These are phyloP conservation scores for Cyclotella atomus DNA, from an alignment of 108 stramenopile genomes.

Conservation along the genomic window DNA sequence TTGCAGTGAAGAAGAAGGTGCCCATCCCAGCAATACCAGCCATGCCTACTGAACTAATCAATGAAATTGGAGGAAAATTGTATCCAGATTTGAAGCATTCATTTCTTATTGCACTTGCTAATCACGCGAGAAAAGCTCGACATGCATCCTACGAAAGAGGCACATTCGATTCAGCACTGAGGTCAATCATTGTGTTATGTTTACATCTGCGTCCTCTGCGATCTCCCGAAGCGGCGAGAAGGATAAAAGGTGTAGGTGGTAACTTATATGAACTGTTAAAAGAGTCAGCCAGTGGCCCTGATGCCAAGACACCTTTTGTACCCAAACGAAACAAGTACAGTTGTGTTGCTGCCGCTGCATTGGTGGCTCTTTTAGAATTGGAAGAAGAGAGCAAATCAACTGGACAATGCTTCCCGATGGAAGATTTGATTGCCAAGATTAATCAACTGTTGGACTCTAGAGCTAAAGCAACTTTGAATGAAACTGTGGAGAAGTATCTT, in stretches of 20 bases:
- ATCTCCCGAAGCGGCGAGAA: conserved; percentile 36
- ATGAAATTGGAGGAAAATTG: conserved; percentile 54
- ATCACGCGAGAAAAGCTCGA: conserved; percentile 39
- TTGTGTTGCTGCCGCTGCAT: conserved; percentile 47
- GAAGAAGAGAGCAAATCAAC: conserved; percentile 36
- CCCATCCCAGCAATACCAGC: conserved; percentile 53
- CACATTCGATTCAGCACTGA: conserved; percentile 40
- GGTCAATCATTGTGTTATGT: conserved; percentile 46
- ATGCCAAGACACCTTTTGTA: conserved; percentile 34
- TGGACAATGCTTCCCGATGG: conserved; percentile 40
- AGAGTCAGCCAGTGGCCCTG: conserved; percentile 30
- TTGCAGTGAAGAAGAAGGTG: conserved; percentile 33
- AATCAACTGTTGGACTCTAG: conserved; percentile 37
- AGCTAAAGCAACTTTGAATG: conserved; percentile 32
- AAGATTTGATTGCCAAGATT: conserved; percentile 30
- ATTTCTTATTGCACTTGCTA: conserved; percentile 36
- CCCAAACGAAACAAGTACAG: conserved; percentile 38
- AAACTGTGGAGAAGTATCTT: conserved; percentile 46
- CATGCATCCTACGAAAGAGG: conserved; percentile 44
- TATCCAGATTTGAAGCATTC: conserved; percentile 52
- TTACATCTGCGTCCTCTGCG: conserved; percentile 45
- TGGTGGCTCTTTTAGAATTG: conserved; percentile 51
- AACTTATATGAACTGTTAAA: conserved; percentile 48
- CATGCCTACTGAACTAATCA: conserved; percentile 34
- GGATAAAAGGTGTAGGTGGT: conserved; percentile 45